A percentile compares a stretch with the other conserved stretches of the same genome.
These are phyloP conservation scores for Cyberlindnera maritima DNA, from an alignment of 805 yeast species.

Conservation along the genomic window DNA sequence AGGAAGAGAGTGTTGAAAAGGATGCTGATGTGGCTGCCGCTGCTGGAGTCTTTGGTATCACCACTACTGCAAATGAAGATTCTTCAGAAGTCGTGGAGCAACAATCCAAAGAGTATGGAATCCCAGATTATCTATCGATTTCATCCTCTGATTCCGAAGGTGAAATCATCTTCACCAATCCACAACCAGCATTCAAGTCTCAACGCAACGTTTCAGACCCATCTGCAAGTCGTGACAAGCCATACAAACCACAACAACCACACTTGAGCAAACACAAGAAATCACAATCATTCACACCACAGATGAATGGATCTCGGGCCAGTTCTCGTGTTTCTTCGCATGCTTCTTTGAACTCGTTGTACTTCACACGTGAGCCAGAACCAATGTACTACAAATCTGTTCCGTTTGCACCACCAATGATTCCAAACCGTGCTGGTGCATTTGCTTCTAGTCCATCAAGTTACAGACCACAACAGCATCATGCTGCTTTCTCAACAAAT, in stretches of 20 bases:
- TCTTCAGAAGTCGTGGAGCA: constrained; percentile 1
- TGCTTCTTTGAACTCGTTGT: constrained; percentile 19
- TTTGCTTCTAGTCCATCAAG: background rate
- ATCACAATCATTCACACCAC: constrained; percentile 6
- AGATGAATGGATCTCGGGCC: constrained; percentile 5
- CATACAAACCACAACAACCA: background rate
- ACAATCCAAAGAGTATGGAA: background rate
- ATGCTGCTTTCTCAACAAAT: constrained; percentile 28
- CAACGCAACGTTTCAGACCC: constrained; percentile 5
- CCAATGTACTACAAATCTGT: constrained; percentile 8
- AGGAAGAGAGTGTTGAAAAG: background rate
- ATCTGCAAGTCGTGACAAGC: background rate
- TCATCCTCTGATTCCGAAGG: constrained; percentile 10
- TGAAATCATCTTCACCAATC: constrained; percentile 12
- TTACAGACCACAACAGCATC: constrained; percentile 3
- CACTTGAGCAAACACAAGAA: constrained; percentile 2
- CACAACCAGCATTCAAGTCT: constrained; percentile 5
- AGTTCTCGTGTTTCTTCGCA: constrained; percentile 16
- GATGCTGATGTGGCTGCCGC: background rate
- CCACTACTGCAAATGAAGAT: constrained; percentile 3
- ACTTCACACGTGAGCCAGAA: constrained; percentile 13
- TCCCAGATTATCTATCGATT: constrained; percentile 10
- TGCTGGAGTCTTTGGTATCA: constrained; percentile 23
- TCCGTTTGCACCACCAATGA: constrained; percentile 18
- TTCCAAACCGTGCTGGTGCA: constrained; percentile 5